A percentile compares a stretch with the other conserved stretches of the same genome.
phyloP scores from a whole-genome alignment of 768 basidiomycete species.

The Kwoniella europaea region DNA sequence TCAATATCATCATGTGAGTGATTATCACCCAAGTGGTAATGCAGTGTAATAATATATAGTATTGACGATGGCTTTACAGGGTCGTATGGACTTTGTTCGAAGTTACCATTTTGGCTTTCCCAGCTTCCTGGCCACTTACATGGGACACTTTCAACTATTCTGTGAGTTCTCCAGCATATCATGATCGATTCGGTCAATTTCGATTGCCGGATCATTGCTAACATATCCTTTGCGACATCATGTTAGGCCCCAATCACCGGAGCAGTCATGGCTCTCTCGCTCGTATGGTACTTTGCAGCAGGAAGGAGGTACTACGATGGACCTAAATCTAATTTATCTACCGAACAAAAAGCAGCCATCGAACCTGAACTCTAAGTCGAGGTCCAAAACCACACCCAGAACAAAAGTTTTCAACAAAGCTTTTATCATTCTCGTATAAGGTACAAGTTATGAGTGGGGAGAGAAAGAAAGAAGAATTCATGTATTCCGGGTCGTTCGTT shows the following conservation, averaged over 20 bases:
- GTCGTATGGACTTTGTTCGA: conserved; percentile 49
- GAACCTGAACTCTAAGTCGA: conserved; percentile 1
- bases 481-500: background rate
- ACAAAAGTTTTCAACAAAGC: conserved; percentile 21
- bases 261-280: conserved; percentile 32
- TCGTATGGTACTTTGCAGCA: conserved; percentile 29
- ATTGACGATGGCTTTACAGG: background rate
- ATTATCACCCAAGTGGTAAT: background rate
- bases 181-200: too few species aligned
- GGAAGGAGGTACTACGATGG: conserved; percentile 31
- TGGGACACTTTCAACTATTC: conserved; percentile 49
- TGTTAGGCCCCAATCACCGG: conserved; percentile 26
- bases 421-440: background rate
- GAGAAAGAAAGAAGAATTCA: background rate
- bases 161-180: conserved; percentile 15
- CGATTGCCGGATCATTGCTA: too few species aligned
- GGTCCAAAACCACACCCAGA: background rate
- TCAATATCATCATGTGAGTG: conserved; percentile 46
- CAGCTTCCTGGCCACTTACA: conserved; percentile 72
- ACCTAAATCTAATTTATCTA: conserved; percentile 26
- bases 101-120: conserved; percentile 61
- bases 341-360: conserved; percentile 4
- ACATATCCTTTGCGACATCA: too few species aligned
- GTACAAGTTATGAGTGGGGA: too few species aligned
- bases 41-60: too few species aligned